phyloP scores from a whole-genome alignment of 2,329 filamentous ascomycete species.

The Cordyceps tenuipes region DNA sequence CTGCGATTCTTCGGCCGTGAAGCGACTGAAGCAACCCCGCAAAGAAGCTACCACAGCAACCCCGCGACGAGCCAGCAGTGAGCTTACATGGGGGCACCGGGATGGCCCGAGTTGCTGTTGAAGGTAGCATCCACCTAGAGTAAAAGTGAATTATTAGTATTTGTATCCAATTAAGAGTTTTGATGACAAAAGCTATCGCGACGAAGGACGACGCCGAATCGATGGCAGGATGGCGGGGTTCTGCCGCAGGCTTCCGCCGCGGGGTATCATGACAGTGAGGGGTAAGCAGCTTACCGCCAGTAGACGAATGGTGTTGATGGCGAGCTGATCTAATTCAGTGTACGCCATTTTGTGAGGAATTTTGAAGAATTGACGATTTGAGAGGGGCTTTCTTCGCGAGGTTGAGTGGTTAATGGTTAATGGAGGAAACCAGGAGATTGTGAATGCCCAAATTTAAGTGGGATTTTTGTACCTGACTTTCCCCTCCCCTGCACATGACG shows the following conservation, averaged over 20 bases:
- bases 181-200: background rate
- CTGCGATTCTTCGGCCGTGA: too few relatives aligned
- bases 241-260: background rate
- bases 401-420: background rate
- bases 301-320: conserved; percentile 96
- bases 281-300: conserved; percentile 67
- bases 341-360: conserved; percentile 64
- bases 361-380: background rate
- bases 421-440: background rate
- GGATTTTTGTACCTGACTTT: background rate
- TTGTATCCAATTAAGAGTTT: background rate
- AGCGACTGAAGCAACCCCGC: background rate
- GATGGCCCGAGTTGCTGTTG: conserved; percentile 94
- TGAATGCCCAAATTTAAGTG: background rate
- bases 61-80: background rate
- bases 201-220: conserved; percentile 6
- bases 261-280: conserved; percentile 13
- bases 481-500: too few relatives aligned
- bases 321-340: conserved; percentile 77
- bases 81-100: conserved; percentile 87
- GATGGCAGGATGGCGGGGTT: conserved; percentile 5
- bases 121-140: conserved; percentile 91
- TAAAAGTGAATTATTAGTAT: conserved; percentile 18
- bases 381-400: background rate
- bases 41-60: background rate